Base-by-base conservation (phyloP, 768 basidiomycete genomes). In the Russula foetens region DNA sequence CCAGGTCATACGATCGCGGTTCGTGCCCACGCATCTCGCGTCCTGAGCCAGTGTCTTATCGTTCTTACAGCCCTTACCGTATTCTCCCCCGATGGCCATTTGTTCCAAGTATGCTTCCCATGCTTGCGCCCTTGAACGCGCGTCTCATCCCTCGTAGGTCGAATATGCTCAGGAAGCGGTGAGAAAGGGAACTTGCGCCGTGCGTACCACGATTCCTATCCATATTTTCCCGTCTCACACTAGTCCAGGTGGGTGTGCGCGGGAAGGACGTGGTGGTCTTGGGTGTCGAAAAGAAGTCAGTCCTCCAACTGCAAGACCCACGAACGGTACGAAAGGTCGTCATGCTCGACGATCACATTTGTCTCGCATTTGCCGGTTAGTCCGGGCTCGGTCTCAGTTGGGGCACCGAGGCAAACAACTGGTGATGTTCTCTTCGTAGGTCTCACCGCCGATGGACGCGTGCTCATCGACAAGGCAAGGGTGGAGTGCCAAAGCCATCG, bases 141-240 rank as follows among this genome's bases (percentile, higher is more conserved):
- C 65, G 63, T 67, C 53, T 69, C 63, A 63, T 70, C 39, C 65
- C 69, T 28, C 60, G 51, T 74, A 98, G 94, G 97, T 99, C 67
- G 97, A 99, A 76, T 99, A 99, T 74, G 97, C 97, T 14, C 77
- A 88, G n/a, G 97, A 99, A 75, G 97, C 97, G 56, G 97, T 98
- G 57, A 79, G 92, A 69, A 92, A 94, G 72, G 97, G 97, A 46
- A 98, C 97, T 14, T 98, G 95, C 73, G 96, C 95, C 61, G 97
- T 98, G 71, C 69, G 83, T 74, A 14, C 60, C 47, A 3, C 31
- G 52, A 24, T 46, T n/a, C 46, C 24, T 44, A 23, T 28, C 24
- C 26, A 33, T 14, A 11, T 31, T 4, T 50, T 8, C 9, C 33
- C 12, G 14, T 45, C 58, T 59, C 8, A 67, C 29, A 69, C 50